Conservation (phyloP, 129 eudicot genomes). For the Solidago caesia region DNA sequence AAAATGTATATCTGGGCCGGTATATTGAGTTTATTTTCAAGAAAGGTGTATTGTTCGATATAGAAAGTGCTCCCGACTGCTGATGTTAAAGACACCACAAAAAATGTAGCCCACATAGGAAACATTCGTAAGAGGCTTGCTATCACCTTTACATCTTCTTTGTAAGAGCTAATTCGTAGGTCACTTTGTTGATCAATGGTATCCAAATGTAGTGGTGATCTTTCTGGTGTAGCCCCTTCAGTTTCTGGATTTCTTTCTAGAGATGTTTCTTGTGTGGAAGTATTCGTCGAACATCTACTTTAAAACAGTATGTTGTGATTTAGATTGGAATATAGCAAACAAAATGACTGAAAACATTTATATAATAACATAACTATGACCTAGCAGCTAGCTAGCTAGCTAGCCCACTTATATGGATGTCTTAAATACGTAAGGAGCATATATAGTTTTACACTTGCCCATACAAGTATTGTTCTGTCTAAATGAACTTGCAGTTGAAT, state of each 20-base stretch:
- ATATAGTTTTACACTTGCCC: too few relatives aligned
- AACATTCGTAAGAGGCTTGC: constrained; percentile 13
- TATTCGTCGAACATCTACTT: constrained; percentile 2
- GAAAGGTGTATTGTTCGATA: constrained; percentile 11
- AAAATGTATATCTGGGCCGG: constrained; percentile 13
- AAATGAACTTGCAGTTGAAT: too few relatives aligned
- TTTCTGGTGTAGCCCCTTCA: neutral
- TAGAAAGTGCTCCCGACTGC: neutral
- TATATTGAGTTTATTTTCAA: neutral
- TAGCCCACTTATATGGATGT: too few relatives aligned
- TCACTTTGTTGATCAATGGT: neutral
- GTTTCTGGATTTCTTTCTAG: neutral
- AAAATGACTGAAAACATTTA: too few relatives aligned
- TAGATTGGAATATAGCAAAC: neutral
- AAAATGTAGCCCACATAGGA: constrained; percentile 15
- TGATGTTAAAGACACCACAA: neutral
- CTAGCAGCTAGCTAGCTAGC: neutral
- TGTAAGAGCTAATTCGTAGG: constrained; percentile 2
- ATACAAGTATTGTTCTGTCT: too few relatives aligned
- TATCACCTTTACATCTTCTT: constrained; percentile 12
- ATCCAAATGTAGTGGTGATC: neutral
- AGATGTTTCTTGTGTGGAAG: neutral
- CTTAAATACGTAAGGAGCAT: too few relatives aligned
- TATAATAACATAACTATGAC: neutral
- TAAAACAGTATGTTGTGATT: neutral